These are phyloP conservation scores for Hypericum androsaemum DNA, from an alignment of 345 rosid genomes.

Conservation along the genomic window DNA sequence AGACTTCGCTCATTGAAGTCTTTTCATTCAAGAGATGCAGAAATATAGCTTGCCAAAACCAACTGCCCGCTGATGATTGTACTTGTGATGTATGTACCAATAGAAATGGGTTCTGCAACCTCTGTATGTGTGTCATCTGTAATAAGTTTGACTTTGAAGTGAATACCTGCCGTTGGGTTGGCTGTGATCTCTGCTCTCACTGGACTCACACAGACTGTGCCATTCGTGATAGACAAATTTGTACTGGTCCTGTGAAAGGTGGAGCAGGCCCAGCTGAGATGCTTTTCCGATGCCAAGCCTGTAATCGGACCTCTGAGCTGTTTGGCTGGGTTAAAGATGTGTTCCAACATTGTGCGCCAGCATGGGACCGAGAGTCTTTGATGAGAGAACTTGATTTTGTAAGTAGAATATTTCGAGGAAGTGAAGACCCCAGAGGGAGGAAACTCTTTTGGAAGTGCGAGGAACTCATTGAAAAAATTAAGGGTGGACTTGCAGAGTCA, in stretches of 20 bases:
- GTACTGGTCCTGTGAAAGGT: conserved; percentile 64
- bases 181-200: conserved; percentile 93
- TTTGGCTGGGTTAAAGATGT: conserved; percentile 98
- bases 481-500: conserved; percentile 60
- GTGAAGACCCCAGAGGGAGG: conserved; percentile 81
- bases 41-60: conserved; percentile 79
- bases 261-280: conserved; percentile 66
- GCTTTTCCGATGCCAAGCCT: conserved; percentile 81
- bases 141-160: conserved; percentile 93
- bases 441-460: conserved; percentile 86
- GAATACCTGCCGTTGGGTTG: conserved; percentile 96
- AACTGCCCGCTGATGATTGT: conserved; percentile 88
- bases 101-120: conserved; percentile 91
- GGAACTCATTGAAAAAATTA: conserved; percentile 74
- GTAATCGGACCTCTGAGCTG: conserved; percentile 84
- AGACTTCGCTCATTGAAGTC: conserved; percentile 71
- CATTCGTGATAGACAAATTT: conserved; percentile 74
- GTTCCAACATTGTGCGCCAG: conserved; percentile 87
- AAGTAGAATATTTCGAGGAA: conserved; percentile 72
- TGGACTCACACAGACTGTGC: conserved; percentile 99
- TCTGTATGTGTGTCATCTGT: conserved; percentile 96
- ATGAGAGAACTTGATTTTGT: conserved; percentile 84
- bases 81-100: conserved; percentile 67
- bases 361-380: conserved; percentile 82
- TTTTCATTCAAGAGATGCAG: conserved; percentile 88